Conservation (phyloP, 2,329 filamentous ascomycete species). For the Diaporthe vaccinii region DNA sequence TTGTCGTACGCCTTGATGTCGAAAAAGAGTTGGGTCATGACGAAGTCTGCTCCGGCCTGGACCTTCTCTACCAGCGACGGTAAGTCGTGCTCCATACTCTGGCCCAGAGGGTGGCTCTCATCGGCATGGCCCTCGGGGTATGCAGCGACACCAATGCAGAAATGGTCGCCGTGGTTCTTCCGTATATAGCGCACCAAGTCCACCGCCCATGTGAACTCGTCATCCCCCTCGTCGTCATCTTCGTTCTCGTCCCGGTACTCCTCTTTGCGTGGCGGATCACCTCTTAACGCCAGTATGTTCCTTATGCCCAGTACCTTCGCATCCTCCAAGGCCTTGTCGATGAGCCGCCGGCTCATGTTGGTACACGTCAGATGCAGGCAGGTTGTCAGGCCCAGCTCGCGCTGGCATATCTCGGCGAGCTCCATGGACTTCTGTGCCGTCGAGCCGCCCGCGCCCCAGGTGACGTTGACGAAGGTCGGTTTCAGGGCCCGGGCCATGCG, state of each 20-base stretch:
- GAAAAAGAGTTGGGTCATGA: conserved; percentile 99
- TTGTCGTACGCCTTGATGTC: conserved; percentile 84
- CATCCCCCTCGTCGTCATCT: conserved; percentile 76
- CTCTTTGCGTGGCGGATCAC: conserved; percentile 89
- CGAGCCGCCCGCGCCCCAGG: conserved; percentile 96
- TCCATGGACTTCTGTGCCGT: conserved; percentile 93
- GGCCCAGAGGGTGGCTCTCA: conserved; percentile 81
- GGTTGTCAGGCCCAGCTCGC: conserved; percentile 91
- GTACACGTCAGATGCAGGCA: conserved; percentile 97
- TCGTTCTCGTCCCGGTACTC: conserved; percentile 80
- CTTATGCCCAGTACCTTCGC: conserved; percentile 91
- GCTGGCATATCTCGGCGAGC: conserved; percentile 94
- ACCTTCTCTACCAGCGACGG: conserved; percentile 93
- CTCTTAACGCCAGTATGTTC: conserved; percentile 92
- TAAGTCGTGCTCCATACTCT: conserved; percentile 82
- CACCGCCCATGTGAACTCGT: conserved; percentile 88
- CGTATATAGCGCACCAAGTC: conserved; percentile 93
- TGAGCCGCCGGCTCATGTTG: conserved; percentile 89
- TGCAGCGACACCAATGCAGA: conserved; percentile 93
- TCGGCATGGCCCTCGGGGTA: conserved; percentile 97
- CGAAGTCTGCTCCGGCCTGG: conserved; percentile 92
- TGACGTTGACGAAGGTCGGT: conserved; percentile 96
- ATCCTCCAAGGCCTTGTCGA: conserved; percentile 91
- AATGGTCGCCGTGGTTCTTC: conserved; percentile 89
- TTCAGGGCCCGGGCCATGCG: conserved; percentile 94